phyloP scores from a whole-genome alignment of 2,329 filamentous ascomycete genomes.

The Ascomycota sp. region DNA sequence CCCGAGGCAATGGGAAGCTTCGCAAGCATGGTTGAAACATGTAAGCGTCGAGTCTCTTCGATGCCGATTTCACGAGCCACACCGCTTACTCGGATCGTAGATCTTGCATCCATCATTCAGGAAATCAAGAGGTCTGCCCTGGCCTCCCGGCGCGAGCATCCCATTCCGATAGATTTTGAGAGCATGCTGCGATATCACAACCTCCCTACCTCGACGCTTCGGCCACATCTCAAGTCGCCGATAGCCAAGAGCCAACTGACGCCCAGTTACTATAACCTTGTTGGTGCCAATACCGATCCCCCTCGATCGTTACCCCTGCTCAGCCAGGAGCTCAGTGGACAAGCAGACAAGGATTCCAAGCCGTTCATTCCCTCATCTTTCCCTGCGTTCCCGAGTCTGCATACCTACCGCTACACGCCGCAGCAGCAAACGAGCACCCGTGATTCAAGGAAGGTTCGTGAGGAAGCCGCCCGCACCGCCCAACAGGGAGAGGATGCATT shows the following conservation, averaged over 20 bases:
- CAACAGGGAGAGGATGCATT: conserved; percentile 40
- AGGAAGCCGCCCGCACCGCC: conserved; percentile 35
- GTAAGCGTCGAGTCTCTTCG: conserved; percentile 16
- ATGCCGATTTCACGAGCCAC: not conserved
- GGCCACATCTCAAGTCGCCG: conserved; percentile 32
- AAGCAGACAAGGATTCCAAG: conserved; percentile 30
- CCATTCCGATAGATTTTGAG: conserved; percentile 35
- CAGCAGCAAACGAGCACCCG: conserved; percentile 22
- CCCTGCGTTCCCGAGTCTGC: conserved; percentile 38
- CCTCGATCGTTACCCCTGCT: conserved; percentile 22
- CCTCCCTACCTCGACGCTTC: conserved; percentile 25
- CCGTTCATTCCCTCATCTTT: conserved; percentile 35
- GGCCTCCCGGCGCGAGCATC: conserved; percentile 26
- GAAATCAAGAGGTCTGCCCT: conserved; percentile 24
- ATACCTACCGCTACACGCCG: conserved; percentile 39
- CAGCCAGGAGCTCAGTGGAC: conserved; percentile 33
- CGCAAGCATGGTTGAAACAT: conserved; percentile 30
- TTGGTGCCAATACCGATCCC: conserved; percentile 16
- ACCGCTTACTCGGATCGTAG: conserved; percentile 13
- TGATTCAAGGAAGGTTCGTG: conserved; percentile 34
- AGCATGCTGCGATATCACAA: conserved; percentile 28
- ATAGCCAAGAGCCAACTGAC: conserved; percentile 17
- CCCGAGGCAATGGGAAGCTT: conserved; percentile 37
- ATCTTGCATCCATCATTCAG: conserved; percentile 24
- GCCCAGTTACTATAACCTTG: conserved; percentile 16